Evolutionary conservation across 1,284 basidiomycete species (phyloP).

Genomic region (Ustilago loliicola): DNA sequence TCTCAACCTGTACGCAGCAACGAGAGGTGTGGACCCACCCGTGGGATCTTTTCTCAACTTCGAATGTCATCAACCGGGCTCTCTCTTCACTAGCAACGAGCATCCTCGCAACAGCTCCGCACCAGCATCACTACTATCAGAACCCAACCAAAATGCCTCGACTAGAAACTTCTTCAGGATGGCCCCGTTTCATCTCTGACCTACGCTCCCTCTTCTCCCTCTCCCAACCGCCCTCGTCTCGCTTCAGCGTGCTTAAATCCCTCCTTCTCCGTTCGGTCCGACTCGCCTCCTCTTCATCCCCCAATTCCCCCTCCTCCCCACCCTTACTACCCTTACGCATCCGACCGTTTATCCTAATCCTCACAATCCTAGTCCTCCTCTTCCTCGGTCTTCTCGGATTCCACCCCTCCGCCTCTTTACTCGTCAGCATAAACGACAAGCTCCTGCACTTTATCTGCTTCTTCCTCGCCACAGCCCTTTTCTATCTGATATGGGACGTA

Average conservation of each 20-base stretch:
- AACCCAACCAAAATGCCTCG: slow-evolving; percentile 35
- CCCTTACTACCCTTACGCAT: slow-evolving; percentile 57
- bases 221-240: slow-evolving; percentile 25
- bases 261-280: slow-evolving; percentile 50
- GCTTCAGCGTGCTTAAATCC: slow-evolving; percentile 33
- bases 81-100: too few species aligned
- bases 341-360: slow-evolving; percentile 57
- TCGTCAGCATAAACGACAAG: slow-evolving; percentile 83
- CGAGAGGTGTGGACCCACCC: too few species aligned
- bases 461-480: slow-evolving; percentile 80
- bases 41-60: too few species aligned
- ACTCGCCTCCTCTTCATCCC: slow-evolving; percentile 12
- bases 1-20: too few species aligned
- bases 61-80: too few species aligned
- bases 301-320: slow-evolving; percentile 2
- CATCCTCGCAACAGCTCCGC: too few species aligned
- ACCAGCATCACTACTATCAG: not conserved
- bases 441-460: slow-evolving; percentile 86
- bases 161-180: slow-evolving; percentile 46
- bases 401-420: slow-evolving; percentile 58
- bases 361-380: slow-evolving; percentile 56
- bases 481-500: slow-evolving; percentile 88
- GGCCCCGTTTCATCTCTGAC: slow-evolving; percentile 32
- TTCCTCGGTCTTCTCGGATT: slow-evolving; percentile 66
- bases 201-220: slow-evolving; percentile 16